Evolutionary conservation across 2,329 filamentous ascomycete genomes (phyloP), one percentile per base, ranked within the genome.

Genomic region (Dryadomyces quercus-mongolicae): DNA sequence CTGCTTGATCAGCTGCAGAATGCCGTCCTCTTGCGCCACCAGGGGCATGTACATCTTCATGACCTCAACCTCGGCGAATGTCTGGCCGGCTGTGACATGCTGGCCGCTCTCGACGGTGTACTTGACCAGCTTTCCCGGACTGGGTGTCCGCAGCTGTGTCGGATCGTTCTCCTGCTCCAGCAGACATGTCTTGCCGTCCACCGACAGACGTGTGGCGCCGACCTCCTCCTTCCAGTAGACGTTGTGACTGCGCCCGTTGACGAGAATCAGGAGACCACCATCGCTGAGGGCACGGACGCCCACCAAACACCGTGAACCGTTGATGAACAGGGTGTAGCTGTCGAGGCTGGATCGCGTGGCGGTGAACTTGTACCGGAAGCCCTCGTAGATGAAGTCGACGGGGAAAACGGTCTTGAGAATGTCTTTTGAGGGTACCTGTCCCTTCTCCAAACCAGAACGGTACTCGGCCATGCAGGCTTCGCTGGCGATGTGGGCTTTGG

Each of bases 31-130:
- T 67, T 91, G 86, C 2, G 93, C 88, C 58, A 98, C 80, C 54
- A 98, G 78, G 65, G 93, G 93, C 93, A 98, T 98, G 80, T 97
- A 97, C 93, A 98, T 98, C 80, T 98, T 98, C 93, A 98, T 98
- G 71, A 98, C 93, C 73, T 98, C 93, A 44, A 98, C 92, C 70
- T 98, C 93, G 54, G 93, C 93, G 66, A 90, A 98, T 38, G 92
- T 77, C 70, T 97, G 88, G 55, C 92, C 92, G 62, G 94, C 89
- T 70, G 82, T 85, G 70, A 98, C 83, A 68, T 98, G 93, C 62
- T 90, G 80, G 57, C 93, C 93, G 65, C 95, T 97, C 70, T 96
- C 93, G 2, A 98, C 88, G 1, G 89, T 87, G 71, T 93, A 98
- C 74, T 95, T 96, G 74, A 98, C 92, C 40, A 98, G 85, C 76